Conservation (phyloP, 1,284 basidiomycete species). For the Ustilago trichophora region DNA sequence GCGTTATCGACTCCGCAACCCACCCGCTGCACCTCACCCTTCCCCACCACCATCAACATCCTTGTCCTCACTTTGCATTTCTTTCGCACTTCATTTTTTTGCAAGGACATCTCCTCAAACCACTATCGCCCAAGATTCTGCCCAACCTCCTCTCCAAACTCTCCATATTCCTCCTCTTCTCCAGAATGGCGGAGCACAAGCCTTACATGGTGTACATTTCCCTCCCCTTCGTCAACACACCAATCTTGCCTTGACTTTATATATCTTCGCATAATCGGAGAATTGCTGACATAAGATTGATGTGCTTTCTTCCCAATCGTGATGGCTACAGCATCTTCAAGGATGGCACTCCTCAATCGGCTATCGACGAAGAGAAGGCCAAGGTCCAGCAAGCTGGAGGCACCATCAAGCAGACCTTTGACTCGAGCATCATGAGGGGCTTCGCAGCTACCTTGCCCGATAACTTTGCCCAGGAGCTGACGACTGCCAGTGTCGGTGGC, state of each 20-base stretch:
- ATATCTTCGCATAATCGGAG: too few species aligned
- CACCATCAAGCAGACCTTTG: constrained; percentile 57
- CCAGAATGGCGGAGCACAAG: constrained; percentile 47
- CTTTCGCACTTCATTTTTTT: too few species aligned
- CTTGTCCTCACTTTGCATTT: too few species aligned
- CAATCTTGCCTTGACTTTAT: too few species aligned
- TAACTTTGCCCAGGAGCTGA: constrained; percentile 38
- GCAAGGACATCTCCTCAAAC: too few species aligned
- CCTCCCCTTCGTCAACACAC: too few species aligned
- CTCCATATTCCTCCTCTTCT: constrained; percentile 11
- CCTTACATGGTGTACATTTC: constrained; percentile 58
- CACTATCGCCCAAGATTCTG: constrained; percentile 1
- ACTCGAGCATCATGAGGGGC: constrained; percentile 57
- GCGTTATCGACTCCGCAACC: too few species aligned
- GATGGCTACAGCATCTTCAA: constrained; percentile 60
- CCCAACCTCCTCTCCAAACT: constrained; percentile 14
- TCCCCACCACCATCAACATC: too few species aligned
- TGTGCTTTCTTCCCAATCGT: too few species aligned
- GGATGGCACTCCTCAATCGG: constrained; percentile 33
- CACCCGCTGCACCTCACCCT: too few species aligned
- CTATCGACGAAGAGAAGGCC: constrained; percentile 50
- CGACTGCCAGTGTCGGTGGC: constrained; percentile 31
- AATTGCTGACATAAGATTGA: too few species aligned
- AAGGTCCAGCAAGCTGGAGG: constrained; percentile 53
- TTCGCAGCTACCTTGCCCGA: constrained; percentile 55